phyloP scores from a whole-genome alignment of 495 filamentous ascomycete genomes.

The Aspergillus cavernicola region DNA sequence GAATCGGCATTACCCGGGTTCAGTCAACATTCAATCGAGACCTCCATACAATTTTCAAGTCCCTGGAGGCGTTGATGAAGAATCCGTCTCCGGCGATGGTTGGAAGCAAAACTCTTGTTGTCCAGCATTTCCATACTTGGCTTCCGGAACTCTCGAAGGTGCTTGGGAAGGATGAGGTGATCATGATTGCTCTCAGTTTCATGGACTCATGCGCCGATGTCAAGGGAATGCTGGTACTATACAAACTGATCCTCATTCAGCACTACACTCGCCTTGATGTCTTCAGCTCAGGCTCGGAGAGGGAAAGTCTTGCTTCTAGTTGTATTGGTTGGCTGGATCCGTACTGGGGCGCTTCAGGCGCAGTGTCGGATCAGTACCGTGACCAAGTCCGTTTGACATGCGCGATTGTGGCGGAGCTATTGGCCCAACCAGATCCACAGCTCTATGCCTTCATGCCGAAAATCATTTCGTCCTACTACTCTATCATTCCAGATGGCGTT shows the following conservation, averaged over 20 bases:
- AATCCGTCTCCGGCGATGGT: conserved; percentile 79
- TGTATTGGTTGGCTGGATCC: conserved; percentile 89
- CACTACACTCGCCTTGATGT: conserved; percentile 78
- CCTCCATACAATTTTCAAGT: conserved; percentile 81
- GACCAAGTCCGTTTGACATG: conserved; percentile 91
- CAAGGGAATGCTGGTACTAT: conserved; percentile 90
- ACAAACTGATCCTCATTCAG: conserved; percentile 88
- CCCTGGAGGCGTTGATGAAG: conserved; percentile 82
- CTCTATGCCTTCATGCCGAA: conserved; percentile 86
- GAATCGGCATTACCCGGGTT: conserved; percentile 79
- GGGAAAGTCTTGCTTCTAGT: conserved; percentile 68
- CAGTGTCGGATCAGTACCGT: conserved; percentile 79
- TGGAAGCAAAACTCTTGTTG: conserved; percentile 89
- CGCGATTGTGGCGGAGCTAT: conserved; percentile 81
- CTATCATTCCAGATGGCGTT: conserved; percentile 61
- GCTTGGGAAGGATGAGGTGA: conserved; percentile 76
- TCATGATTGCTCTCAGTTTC: conserved; percentile 88
- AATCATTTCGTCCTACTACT: conserved; percentile 82
- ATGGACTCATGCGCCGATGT: conserved; percentile 86
- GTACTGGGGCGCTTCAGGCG: conserved; percentile 78
- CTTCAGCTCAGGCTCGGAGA: conserved; percentile 72
- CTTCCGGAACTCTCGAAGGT: conserved; percentile 79
- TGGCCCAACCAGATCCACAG: conserved; percentile 71
- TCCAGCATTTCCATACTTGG: conserved; percentile 97
- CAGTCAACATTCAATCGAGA: conserved; percentile 77